phyloP scores from a whole-genome alignment of 78 protist genomes.

The Planoprotostelium fungivorum region DNA sequence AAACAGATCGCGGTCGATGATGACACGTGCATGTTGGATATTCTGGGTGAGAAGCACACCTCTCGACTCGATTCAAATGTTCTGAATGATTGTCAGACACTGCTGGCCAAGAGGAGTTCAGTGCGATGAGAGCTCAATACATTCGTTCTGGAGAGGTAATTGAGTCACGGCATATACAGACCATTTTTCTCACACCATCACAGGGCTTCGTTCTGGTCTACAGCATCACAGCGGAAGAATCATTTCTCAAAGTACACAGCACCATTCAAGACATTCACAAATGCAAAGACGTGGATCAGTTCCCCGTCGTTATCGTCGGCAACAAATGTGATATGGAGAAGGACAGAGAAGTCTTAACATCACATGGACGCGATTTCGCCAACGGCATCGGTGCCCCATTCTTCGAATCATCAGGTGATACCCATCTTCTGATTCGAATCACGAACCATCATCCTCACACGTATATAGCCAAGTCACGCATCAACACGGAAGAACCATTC shows the following conservation, averaged over 20 bases:
- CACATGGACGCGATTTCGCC: slow-evolving; percentile 65
- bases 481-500: not conserved
- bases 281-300: slow-evolving; percentile 48
- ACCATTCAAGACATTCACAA: not conserved
- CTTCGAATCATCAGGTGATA: slow-evolving; percentile 57
- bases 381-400: slow-evolving; percentile 41
- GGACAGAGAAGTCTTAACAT: slow-evolving; percentile 41
- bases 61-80: too few relatives aligned
- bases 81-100: too few relatives aligned
- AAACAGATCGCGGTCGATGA: not conserved
- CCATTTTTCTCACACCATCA: not conserved
- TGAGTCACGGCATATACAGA: not conserved
- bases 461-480: slow-evolving; percentile 13
- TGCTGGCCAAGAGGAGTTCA: slow-evolving; percentile 98
- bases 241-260: not conserved
- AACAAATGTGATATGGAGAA: slow-evolving; percentile 94
- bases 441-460: not conserved
- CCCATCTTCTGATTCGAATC: not conserved
- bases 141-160: slow-evolving; percentile 89
- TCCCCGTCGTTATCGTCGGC: slow-evolving; percentile 96
- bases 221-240: slow-evolving; percentile 5
- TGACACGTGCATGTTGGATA: not conserved
- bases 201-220: slow-evolving; percentile 96
- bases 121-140: slow-evolving; percentile 87
- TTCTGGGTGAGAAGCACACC: too few relatives aligned